Evolutionary conservation across 345 rosid species (phyloP).

Genomic region (Mangifera indica): DNA sequence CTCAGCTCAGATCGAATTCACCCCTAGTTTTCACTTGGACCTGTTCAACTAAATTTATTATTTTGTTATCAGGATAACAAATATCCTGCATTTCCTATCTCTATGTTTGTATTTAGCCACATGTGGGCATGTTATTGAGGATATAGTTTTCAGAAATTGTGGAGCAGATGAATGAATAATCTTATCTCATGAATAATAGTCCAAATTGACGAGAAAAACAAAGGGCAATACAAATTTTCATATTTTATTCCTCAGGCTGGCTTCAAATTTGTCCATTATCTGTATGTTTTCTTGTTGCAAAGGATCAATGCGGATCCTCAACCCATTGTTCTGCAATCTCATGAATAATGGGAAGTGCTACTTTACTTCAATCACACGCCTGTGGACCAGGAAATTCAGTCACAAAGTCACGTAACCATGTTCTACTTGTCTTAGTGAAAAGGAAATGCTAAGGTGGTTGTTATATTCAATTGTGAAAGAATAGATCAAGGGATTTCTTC

Average conservation of each 20-base stretch:
- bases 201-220: background rate
- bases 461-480: background rate
- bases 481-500: background rate
- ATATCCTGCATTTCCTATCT: background rate
- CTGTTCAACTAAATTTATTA: too few relatives aligned
- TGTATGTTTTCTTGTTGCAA: background rate
- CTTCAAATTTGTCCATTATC: constrained; percentile 13
- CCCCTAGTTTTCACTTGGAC: background rate
- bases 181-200: background rate
- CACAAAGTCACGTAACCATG: background rate
- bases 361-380: too few relatives aligned
- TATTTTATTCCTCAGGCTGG: constrained; percentile 3
- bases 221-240: background rate
- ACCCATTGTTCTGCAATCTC: background rate
- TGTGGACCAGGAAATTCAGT: too few relatives aligned
- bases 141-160: background rate
- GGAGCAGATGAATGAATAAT: background rate
- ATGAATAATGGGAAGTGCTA: background rate
- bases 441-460: background rate
- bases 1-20: too few relatives aligned
- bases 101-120: background rate
- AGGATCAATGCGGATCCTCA: background rate
- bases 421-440: background rate
- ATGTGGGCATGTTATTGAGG: background rate
- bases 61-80: background rate